Conservation (phyloP, 495 filamentous ascomycete genomes). For the Daldinia grandis region DNA sequence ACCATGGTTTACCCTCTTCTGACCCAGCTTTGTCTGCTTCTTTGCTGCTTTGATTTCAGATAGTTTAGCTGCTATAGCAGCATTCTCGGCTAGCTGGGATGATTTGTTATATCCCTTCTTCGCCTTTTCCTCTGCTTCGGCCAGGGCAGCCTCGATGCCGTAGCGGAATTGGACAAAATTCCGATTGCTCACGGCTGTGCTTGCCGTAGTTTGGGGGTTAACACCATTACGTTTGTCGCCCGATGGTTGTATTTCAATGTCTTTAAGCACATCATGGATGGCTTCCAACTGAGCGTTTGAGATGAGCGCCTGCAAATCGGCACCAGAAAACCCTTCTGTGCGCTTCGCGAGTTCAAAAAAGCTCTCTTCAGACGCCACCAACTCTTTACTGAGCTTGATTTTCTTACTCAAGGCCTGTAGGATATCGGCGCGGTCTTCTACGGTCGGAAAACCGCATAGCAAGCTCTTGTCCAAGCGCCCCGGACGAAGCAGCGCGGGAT, state of each 20-base stretch:
- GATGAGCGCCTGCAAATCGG: constrained; percentile 92
- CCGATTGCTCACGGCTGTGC: constrained; percentile 43
- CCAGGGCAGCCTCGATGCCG: constrained; percentile 63
- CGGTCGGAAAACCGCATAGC: constrained; percentile 83
- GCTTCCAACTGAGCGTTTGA: constrained; percentile 98
- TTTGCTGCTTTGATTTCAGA: constrained; percentile 74
- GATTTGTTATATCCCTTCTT: constrained; percentile 51
- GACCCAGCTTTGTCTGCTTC: constrained; percentile 64
- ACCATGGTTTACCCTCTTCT: constrained; percentile 50
- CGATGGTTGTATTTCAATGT: constrained; percentile 55
- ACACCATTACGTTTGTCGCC: constrained; percentile 37
- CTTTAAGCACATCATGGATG: constrained; percentile 88
- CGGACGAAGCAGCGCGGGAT: constrained; percentile 88
- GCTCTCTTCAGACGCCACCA: constrained; percentile 61
- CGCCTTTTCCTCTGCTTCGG: constrained; percentile 50
- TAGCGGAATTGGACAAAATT: constrained; percentile 87
- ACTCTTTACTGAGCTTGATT: constrained; percentile 69
- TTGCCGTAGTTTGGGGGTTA: constrained; percentile 47
- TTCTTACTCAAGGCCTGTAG: constrained; percentile 81
- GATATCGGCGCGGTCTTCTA: constrained; percentile 86
- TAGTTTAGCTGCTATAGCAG: constrained; percentile 76
- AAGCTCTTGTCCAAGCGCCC: constrained; percentile 91
- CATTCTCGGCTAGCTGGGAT: constrained; percentile 70
- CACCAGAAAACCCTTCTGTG: constrained; percentile 93
- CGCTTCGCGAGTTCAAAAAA: constrained; percentile 72